phyloP scores from a whole-genome alignment of 345 rosid genomes.

The Eucalyptus albens region DNA sequence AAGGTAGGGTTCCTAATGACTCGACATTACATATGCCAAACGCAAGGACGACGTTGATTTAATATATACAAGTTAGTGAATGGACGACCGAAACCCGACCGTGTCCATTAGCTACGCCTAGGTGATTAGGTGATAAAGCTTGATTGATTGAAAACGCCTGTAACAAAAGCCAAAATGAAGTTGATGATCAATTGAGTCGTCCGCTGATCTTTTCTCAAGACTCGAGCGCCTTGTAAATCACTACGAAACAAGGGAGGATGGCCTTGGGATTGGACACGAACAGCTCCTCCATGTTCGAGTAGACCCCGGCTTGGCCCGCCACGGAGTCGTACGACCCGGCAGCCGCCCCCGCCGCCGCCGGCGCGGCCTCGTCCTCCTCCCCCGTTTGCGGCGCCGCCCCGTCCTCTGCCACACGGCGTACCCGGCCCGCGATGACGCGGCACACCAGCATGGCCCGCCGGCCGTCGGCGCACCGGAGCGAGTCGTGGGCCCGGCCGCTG shows the following conservation, averaged over 20 bases:
- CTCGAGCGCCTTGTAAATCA: constrained; percentile 61
- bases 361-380: constrained; percentile 11
- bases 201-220: constrained; percentile 7
- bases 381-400: constrained; percentile 3
- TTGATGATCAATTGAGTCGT: not conserved
- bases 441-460: constrained; percentile 91
- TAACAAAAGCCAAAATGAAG: not conserved
- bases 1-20: not conserved
- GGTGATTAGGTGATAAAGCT: not conserved
- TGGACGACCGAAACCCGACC: not conserved
- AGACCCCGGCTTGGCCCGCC: constrained; percentile 54
- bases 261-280: constrained; percentile 77
- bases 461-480: constrained; percentile 36
- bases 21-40: not conserved
- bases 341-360: constrained; percentile 4
- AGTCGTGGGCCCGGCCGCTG: constrained; percentile 93
- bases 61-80: not conserved
- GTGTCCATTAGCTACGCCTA: not conserved
- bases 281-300: constrained; percentile 79
- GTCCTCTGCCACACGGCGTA: constrained; percentile 36
- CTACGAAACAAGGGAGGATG: constrained; percentile 92
- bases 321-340: constrained; percentile 65
- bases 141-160: not conserved
- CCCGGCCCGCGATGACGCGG: constrained; percentile 93
- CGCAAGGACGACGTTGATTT: not conserved